Conservation (phyloP, 2,329 filamentous ascomycete species). For the Trichoderma koningii region DNA sequence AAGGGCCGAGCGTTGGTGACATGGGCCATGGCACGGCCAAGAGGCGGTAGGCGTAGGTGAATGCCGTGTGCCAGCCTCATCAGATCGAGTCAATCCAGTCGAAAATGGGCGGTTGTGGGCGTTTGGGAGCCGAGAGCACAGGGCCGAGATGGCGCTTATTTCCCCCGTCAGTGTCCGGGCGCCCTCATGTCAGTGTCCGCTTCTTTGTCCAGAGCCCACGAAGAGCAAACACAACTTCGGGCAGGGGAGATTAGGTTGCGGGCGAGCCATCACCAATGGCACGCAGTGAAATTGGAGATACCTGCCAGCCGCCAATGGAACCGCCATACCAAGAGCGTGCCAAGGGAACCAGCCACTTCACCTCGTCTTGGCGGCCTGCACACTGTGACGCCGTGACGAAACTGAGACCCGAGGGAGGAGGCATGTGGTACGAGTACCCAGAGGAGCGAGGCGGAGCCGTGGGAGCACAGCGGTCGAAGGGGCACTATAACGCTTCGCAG, state of each 20-base stretch:
- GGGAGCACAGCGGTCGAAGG: not conserved
- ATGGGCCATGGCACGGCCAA: not conserved
- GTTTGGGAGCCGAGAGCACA: not conserved
- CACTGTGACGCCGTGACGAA: conserved; percentile 18
- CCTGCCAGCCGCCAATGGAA: conserved; percentile 21
- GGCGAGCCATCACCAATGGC: conserved; percentile 15
- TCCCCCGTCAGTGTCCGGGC: conserved; percentile 7
- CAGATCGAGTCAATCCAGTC: not conserved
- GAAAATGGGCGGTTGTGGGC: not conserved
- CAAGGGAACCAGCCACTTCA: conserved; percentile 10
- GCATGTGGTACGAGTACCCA: not conserved
- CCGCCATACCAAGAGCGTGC: conserved; percentile 16
- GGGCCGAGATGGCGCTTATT: conserved; percentile 6
- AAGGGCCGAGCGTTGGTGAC: conserved; percentile 9
- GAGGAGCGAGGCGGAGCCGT: conserved; percentile 22
- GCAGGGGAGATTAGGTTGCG: conserved; percentile 8
- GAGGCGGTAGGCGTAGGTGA: conserved; percentile 5
- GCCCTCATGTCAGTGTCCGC: conserved; percentile 6
- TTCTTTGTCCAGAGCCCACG: not conserved
- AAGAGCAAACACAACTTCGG: not conserved
- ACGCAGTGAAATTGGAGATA: conserved; percentile 18
- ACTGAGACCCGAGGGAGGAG: conserved; percentile 17
- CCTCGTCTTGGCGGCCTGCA: conserved; percentile 2
- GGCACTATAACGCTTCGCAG: not conserved
- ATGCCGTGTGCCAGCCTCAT: not conserved